Conservation (phyloP, 768 basidiomycete genomes). For the Austroboletus eburneus region DNA sequence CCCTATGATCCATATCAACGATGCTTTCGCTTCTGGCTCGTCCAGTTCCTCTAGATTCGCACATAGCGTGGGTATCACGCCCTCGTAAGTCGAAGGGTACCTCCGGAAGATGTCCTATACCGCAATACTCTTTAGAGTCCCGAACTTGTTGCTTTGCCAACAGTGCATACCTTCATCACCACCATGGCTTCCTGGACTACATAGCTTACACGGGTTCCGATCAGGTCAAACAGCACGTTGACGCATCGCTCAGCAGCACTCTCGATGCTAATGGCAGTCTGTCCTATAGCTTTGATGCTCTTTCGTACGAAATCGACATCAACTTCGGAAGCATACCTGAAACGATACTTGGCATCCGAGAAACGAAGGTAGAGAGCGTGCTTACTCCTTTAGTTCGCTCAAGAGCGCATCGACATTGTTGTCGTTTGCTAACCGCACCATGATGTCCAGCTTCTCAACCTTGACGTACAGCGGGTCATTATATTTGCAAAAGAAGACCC, state of each 20-base stretch:
- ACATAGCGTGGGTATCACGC: constrained; percentile 92
- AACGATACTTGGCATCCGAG: constrained; percentile 1
- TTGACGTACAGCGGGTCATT: constrained; percentile 99
- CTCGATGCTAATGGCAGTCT: constrained; percentile 94
- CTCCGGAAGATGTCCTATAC: constrained; percentile 93
- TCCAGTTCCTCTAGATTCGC: constrained; percentile 94
- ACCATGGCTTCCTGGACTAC: constrained; percentile 98
- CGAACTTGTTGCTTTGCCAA: neutral
- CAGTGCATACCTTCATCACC: constrained; percentile 83
- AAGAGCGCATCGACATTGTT: constrained; percentile 92
- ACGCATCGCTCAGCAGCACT: constrained; percentile 91
- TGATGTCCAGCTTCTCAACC: constrained; percentile 96
- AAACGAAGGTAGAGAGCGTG: constrained; percentile 8
- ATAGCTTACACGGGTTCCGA: constrained; percentile 90
- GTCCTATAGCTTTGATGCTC: constrained; percentile 93
- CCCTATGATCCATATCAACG: constrained; percentile 98
- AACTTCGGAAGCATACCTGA: constrained; percentile 92
- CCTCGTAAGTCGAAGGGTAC: constrained; percentile 95
- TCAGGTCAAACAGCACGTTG: constrained; percentile 88
- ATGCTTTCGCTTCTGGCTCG: constrained; percentile 97
- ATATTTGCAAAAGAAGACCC: constrained; percentile 99
- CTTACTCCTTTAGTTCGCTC: constrained; percentile 94
- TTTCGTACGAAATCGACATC: constrained; percentile 98
- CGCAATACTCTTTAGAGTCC: neutral
- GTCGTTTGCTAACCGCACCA: constrained; percentile 89